Base-by-base conservation (phyloP, 2,329 filamentous ascomycete genomes). In the Xylaria sp. region DNA sequence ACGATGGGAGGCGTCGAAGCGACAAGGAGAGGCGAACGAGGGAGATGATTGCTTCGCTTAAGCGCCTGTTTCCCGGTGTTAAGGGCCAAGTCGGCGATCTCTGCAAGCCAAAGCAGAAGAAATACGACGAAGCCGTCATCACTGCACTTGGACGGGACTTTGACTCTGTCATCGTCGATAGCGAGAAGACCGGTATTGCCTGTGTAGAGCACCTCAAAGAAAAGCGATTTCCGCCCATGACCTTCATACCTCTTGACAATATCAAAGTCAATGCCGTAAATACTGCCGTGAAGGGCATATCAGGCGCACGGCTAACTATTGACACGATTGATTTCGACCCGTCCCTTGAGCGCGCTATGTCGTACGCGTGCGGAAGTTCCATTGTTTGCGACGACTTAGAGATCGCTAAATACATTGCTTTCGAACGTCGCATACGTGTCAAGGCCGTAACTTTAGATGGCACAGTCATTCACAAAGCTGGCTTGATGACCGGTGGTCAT, bases 51-150 rank as follows among this genome's bases (percentile, higher is more conserved):
- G 90, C 91, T 12, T 91, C 93, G 39, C 85, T 99, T 76, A 97
- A 97, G 80, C 91, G 94, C 62, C 92, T 97, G 71, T 97, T 94
- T 75, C 93, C 94, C 1, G 95, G 95, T 56, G 95, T 99, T 54
- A 93, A 93, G 73, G 96, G 96, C 23, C 91, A 95, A 55, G 89
- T 98, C 55, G 93, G 94, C 71, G 94, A 97, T 73, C 88, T 99
- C 51, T 98, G 96, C 83, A 94, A 93, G 73, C 95, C 96, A 1
- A 98, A 98, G 81, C 94, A 98, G 82, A 98, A 97, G 82, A 98
- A 98, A 80, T 99, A 91, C 77, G 93, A 96, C 72, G 93, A 96
- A 74, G 96, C 96, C 55, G 93, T 99, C 71, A 94, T 93, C 75
- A 97, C 94, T 25, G 94, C 97, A 7, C 88, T 99, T 3, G 96